A percentile compares a stretch with the other conserved stretches of the same genome.
phyloP scores from a whole-genome alignment of 345 rosid genomes.

The Lenwebbia sp. region DNA sequence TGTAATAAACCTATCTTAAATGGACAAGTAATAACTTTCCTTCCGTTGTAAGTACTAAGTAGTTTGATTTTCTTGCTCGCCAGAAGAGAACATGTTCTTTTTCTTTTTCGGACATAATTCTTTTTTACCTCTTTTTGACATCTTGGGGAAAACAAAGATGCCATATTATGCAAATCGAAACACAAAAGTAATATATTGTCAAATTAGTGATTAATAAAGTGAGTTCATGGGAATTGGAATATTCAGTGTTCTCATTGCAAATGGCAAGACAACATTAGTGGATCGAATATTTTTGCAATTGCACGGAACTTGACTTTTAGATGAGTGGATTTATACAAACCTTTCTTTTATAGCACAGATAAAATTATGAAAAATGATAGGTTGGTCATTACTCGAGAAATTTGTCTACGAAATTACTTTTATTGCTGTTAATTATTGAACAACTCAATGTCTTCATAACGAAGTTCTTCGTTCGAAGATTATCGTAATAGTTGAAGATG shows the following conservation, averaged over 20 bases:
- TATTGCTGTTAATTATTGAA: background rate
- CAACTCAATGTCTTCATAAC: background rate
- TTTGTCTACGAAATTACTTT: background rate
- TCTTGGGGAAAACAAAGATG: background rate
- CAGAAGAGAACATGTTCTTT: background rate
- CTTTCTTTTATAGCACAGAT: background rate
- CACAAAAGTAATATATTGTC: background rate
- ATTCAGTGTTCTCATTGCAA: background rate
- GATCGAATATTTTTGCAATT: background rate
- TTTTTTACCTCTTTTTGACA: background rate
- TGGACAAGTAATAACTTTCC: background rate
- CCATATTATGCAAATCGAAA: background rate
- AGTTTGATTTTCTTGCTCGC: background rate
- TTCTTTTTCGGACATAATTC: background rate
- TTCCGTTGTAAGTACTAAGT: background rate
- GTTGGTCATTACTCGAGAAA: background rate
- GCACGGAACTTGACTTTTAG: background rate
- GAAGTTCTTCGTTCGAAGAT: background rate
- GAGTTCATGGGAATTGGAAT: background rate
- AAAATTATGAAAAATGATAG: too few relatives aligned
- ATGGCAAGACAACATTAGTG: background rate
- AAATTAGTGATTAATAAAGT: background rate
- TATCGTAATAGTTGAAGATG: background rate
- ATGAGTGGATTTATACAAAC: background rate
- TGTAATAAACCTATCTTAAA: background rate